Percentiles rank a stretch among this genome's conserved stretches.
Evolutionary conservation across 139 green algal species (phyloP).

Genomic region (Micractinium conductrix): DNA sequence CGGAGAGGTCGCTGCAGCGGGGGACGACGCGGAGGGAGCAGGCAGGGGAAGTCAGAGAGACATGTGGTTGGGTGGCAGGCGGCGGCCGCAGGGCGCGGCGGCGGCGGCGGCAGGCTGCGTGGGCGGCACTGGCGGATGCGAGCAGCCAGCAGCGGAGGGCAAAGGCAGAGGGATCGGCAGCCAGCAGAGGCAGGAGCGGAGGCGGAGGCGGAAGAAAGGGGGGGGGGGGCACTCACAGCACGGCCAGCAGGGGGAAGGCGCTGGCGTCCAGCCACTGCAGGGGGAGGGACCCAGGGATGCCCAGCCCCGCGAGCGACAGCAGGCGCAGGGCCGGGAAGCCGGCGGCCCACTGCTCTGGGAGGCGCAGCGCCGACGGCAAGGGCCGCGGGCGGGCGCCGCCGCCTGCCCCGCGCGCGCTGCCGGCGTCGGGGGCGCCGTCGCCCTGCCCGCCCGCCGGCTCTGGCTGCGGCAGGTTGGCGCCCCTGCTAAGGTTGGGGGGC

Average conservation of each 20-base stretch:
- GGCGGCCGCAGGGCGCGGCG: background rate
- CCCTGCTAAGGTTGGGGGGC: too few relatives aligned
- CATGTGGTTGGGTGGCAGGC: background rate
- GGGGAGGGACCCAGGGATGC: background rate
- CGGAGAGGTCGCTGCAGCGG: constrained; percentile 3
- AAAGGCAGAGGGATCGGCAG: too few relatives aligned
- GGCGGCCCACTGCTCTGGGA: background rate
- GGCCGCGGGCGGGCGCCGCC: background rate
- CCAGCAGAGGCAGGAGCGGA: too few relatives aligned
- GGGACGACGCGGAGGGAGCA: too few relatives aligned
- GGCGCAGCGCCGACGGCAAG: background rate
- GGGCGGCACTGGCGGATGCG: background rate
- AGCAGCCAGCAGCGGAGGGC: too few relatives aligned
- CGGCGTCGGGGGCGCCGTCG: background rate
- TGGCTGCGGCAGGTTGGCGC: background rate
- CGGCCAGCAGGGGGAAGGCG: constrained; percentile 4
- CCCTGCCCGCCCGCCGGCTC: too few relatives aligned
- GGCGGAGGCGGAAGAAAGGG: background rate
- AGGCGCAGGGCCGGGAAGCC: background rate
- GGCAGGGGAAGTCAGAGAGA: background rate
- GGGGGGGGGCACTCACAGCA: background rate
- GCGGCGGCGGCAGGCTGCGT: background rate
- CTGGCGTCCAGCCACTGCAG: background rate
- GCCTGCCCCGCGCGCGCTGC: background rate
- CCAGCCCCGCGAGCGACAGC: background rate